Percentiles rank a stretch among this genome's conserved stretches.
Evolutionary conservation across 148 eudicot genomes (phyloP).

Genomic region (Dianthus caryophyllus): DNA sequence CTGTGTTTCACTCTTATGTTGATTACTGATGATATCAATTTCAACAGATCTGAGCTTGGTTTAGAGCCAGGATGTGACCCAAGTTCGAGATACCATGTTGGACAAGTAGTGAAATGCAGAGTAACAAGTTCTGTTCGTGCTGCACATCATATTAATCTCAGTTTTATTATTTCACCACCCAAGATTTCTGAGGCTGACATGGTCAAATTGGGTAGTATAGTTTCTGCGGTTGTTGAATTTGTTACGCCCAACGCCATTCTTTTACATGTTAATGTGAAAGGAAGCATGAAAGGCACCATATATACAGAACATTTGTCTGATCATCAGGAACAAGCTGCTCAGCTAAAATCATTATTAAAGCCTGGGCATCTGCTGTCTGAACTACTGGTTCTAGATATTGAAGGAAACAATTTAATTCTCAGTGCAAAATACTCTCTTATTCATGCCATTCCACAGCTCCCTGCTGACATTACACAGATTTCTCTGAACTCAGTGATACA

Average conservation of each 20-base stretch:
- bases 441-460: conserved; percentile 58
- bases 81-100: conserved; percentile 77
- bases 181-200: conserved; percentile 51
- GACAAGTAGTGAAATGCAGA: conserved; percentile 96
- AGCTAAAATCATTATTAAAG: conserved; percentile 60
- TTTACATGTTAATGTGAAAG: conserved; percentile 48
- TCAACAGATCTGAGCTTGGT: conserved; percentile 82
- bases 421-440: conserved; percentile 81
- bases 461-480: conserved; percentile 52
- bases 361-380: conserved; percentile 78
- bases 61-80: conserved; percentile 69
- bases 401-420: conserved; percentile 65
- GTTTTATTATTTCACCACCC: conserved; percentile 63
- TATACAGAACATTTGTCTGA: conserved; percentile 80
- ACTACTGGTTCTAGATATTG: conserved; percentile 82
- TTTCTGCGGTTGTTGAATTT: conserved; percentile 81
- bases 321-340: conserved; percentile 68
- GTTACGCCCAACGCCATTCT: conserved; percentile 50
- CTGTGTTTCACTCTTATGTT: neutral
- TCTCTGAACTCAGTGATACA: conserved; percentile 54
- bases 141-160: conserved; percentile 67
- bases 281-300: conserved; percentile 72
- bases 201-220: conserved; percentile 72
- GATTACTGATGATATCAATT: neutral
- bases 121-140: conserved; percentile 72